A percentile compares a stretch with the other conserved stretches of the same genome.
These are phyloP conservation scores for Cornus controversa DNA, from an alignment of 148 eudicot species.

Conservation along the genomic window DNA sequence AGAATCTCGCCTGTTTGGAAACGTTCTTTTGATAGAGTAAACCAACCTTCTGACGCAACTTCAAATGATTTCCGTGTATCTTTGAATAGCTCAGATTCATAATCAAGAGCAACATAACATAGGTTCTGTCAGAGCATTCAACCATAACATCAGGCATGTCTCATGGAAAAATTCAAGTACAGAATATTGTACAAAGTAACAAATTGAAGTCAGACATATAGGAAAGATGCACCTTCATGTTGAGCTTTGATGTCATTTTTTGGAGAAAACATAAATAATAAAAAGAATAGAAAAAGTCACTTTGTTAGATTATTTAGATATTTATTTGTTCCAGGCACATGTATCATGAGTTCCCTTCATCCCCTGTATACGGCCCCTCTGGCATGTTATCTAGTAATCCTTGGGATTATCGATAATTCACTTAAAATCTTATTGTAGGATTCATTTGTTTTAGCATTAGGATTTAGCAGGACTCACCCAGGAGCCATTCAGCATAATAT, in stretches of 20 bases:
- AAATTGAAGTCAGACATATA: background rate
- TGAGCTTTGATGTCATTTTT: background rate
- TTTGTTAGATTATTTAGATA: background rate
- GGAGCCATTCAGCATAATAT: background rate
- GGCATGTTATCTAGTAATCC: background rate
- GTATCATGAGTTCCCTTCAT: too few species aligned
- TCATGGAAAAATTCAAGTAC: background rate
- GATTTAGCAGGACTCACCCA: too few species aligned
- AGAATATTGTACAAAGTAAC: background rate
- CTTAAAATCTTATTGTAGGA: conserved; percentile 1
- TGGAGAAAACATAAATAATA: background rate
- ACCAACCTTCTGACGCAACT: conserved; percentile 57
- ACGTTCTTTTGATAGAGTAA: conserved; percentile 78
- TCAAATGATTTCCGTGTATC: conserved; percentile 59
- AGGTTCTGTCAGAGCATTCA: conserved; percentile 59
- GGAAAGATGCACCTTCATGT: background rate
- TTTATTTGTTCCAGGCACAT: too few species aligned
- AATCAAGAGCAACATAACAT: conserved; percentile 88
- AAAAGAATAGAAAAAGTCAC: background rate
- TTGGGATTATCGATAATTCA: background rate
- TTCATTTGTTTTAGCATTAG: background rate
- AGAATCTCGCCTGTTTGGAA: conserved; percentile 90
- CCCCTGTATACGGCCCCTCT: too few species aligned
- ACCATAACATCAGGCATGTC: conserved; percentile 12
- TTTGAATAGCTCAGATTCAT: conserved; percentile 73